These are phyloP conservation scores for Kazachstania viticola DNA, from an alignment of 805 yeast species.

Conservation along the genomic window DNA sequence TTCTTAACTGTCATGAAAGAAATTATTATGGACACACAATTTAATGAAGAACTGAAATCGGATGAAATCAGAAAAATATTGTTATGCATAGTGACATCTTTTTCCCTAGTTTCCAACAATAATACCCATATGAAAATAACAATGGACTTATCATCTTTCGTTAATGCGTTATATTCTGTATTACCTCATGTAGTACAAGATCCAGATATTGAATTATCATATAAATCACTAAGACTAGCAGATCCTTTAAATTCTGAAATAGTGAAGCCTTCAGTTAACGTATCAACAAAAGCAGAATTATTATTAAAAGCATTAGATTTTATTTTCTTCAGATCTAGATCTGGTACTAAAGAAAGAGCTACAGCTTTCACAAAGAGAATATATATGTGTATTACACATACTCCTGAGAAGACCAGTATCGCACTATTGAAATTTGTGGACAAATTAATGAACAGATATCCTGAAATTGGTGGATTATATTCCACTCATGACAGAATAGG, in stretches of 20 bases:
- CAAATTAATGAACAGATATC: conserved; percentile 58
- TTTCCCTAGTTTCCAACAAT: conserved; percentile 71
- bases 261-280: conserved; percentile 63
- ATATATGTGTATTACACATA: conserved; percentile 51
- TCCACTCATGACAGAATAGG: conserved; percentile 81
- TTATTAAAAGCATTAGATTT: conserved; percentile 66
- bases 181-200: conserved; percentile 62
- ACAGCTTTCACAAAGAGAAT: conserved; percentile 76
- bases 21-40: conserved; percentile 43
- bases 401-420: conserved; percentile 80
- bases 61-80: conserved; percentile 59
- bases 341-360: conserved; percentile 57
- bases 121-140: conserved; percentile 58
- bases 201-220: conserved; percentile 76
- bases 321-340: conserved; percentile 64
- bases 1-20: conserved; percentile 82
- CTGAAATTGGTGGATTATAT: conserved; percentile 63
- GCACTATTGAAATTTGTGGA: conserved; percentile 72
- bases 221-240: conserved; percentile 64
- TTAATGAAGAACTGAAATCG: conserved; percentile 36
- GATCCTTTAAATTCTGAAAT: conserved; percentile 52
- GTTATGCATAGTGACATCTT: conserved; percentile 80
- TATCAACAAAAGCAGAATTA: conserved; percentile 81
- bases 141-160: conserved; percentile 72
- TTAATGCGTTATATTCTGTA: conserved; percentile 60